Percentiles rank a stretch among this genome's conserved stretches.
Evolutionary conservation across 106 monocot species (phyloP).

Genomic region (Dioscorea alata): DNA sequence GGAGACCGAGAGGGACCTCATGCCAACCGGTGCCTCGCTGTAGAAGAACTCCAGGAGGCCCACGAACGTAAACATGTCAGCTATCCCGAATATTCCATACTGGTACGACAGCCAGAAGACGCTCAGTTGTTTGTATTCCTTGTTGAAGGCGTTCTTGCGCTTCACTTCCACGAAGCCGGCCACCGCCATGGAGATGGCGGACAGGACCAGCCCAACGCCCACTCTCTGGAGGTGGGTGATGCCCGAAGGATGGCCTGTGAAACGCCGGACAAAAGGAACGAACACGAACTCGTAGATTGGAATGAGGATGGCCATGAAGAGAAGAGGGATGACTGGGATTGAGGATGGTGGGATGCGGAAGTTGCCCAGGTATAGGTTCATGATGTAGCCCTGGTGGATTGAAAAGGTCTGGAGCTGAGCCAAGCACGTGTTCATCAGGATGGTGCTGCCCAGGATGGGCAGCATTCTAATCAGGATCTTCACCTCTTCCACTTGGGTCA

Average conservation of each 20-base stretch:
- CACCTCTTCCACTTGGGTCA: slow-evolving; percentile 40
- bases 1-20: slow-evolving; percentile 15
- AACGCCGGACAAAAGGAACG: slow-evolving; percentile 12
- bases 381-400: slow-evolving; percentile 31
- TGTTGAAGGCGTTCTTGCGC: slow-evolving; percentile 1
- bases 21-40: slow-evolving; percentile 33
- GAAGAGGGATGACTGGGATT: slow-evolving; percentile 29
- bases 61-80: slow-evolving; percentile 33
- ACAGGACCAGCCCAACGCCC: slow-evolving; percentile 32
- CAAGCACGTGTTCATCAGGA: slow-evolving; percentile 26
- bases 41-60: slow-evolving; percentile 66
- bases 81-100: slow-evolving; percentile 24
- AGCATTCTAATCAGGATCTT: slow-evolving; percentile 44
- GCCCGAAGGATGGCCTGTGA: slow-evolving; percentile 23
- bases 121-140: slow-evolving; percentile 11
- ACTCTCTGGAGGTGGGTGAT: slow-evolving; percentile 39
- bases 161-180: slow-evolving; percentile 30
- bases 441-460: slow-evolving; percentile 43
- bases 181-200: slow-evolving; percentile 17
- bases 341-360: slow-evolving; percentile 33
- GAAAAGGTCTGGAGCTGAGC: slow-evolving; percentile 47
- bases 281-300: slow-evolving; percentile 30
- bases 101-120: slow-evolving; percentile 47
- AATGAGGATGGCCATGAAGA: slow-evolving; percentile 30
- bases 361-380: slow-evolving; percentile 20